Conservation (phyloP, 1,284 basidiomycete species). For the Marasmius sp. region DNA sequence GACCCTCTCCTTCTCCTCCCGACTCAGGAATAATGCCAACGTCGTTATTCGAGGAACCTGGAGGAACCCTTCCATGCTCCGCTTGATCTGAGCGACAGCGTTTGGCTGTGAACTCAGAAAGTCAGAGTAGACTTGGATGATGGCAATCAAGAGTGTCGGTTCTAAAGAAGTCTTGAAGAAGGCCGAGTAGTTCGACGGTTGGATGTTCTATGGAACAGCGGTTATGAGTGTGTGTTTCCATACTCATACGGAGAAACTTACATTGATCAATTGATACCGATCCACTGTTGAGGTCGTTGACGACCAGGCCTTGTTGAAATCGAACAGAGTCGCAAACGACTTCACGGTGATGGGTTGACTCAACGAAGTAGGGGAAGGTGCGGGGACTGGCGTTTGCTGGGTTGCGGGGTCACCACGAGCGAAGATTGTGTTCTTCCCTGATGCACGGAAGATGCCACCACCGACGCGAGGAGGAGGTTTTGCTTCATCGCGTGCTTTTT, state of each 20-base stretch:
- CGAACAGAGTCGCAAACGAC: conserved; percentile 16
- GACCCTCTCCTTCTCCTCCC: conserved; percentile 46
- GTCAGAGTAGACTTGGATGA: background rate
- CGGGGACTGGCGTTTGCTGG: background rate
- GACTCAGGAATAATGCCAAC: conserved; percentile 60
- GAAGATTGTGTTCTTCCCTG: conserved; percentile 51
- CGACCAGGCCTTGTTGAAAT: background rate
- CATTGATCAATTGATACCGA: background rate
- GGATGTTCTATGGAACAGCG: background rate
- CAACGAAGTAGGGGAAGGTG: conserved; percentile 3
- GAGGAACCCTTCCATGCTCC: conserved; percentile 49
- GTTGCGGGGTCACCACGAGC: conserved; percentile 10
- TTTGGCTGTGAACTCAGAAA: background rate
- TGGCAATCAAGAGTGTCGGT: background rate
- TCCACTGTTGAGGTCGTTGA: background rate
- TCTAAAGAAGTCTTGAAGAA: conserved; percentile 1
- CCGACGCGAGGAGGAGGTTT: conserved; percentile 44
- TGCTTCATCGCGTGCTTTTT: conserved; percentile 43
- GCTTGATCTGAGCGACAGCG: conserved; percentile 21
- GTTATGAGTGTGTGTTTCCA: too few species aligned
- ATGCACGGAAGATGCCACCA: conserved; percentile 59
- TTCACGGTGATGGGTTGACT: conserved; percentile 4
- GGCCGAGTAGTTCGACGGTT: background rate
- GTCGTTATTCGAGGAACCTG: conserved; percentile 61
- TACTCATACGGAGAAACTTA: background rate